Conservation (phyloP, 2,329 filamentous ascomycete species). For the Xylariaceae sp. region DNA sequence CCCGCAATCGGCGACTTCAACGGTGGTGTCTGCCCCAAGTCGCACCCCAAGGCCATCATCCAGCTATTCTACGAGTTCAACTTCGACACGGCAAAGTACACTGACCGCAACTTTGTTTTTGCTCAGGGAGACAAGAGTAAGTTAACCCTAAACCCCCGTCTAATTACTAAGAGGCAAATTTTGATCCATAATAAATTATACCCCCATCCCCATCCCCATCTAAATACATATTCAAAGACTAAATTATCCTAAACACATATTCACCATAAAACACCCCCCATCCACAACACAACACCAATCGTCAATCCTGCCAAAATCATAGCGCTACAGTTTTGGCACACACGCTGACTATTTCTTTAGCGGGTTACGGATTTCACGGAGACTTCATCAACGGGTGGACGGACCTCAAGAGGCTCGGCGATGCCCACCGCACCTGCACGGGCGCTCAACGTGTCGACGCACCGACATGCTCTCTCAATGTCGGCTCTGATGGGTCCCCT, state of each 20-base stretch:
- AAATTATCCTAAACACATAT: too few relatives aligned
- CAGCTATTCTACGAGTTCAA: conserved; percentile 51
- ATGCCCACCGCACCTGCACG: conserved; percentile 40
- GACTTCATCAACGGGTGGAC: conserved; percentile 56
- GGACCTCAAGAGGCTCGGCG: conserved; percentile 44
- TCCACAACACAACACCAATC: too few relatives aligned
- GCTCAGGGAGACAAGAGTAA: conserved; percentile 54
- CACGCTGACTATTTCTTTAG: too few relatives aligned
- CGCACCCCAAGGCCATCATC: conserved; percentile 53
- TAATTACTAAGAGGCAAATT: too few relatives aligned
- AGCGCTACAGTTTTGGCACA: too few relatives aligned
- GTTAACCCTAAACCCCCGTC: too few relatives aligned
- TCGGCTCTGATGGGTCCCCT: conserved; percentile 16
- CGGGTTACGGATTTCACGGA: conserved; percentile 60
- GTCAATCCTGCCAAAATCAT: too few relatives aligned
- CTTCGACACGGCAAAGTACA: conserved; percentile 40
- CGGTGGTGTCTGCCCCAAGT: conserved; percentile 50
- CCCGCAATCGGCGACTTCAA: conserved; percentile 34
- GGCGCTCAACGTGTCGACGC: conserved; percentile 14
- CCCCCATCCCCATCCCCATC: too few relatives aligned
- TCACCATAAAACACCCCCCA: too few relatives aligned
- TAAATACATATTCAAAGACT: too few relatives aligned
- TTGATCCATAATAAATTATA: too few relatives aligned
- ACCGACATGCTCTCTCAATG: conserved; percentile 21
- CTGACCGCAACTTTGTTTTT: conserved; percentile 51